Evolutionary conservation across 805 yeast genomes (phyloP), one percentile per base, ranked within the genome.

Genomic region (Hanseniaspora vineae): DNA sequence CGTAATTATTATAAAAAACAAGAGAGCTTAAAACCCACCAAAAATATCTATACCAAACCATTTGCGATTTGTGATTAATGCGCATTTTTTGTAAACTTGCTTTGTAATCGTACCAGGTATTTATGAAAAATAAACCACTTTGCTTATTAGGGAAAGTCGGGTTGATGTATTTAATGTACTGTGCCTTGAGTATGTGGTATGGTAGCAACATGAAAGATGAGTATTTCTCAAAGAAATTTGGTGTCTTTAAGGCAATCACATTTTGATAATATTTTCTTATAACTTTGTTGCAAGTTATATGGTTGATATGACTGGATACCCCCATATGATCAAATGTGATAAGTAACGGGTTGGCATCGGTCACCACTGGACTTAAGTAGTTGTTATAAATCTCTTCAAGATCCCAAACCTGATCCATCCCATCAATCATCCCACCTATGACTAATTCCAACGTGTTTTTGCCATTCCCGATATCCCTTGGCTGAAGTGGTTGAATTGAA

Each of bases 31-130:
- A 64, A 6, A 76, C 50, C 59, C 92, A 69, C 96, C 97, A 92
- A 1, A 87, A 81, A 68, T 84, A 84, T 54, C 98, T 72, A 62
- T 82, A 92, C 97, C 97, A 90, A 9, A 83, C 89, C 84, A 92
- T 84, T 62, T 92, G 98, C 1, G 95, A 78, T 52, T 71, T 71
- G 65, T 92, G 97, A 2, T 84, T 95, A 53, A 72, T 71, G 2
- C 80, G 66, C 96, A 90, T 87, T 3, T 95, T 84, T 0, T 82
- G 73, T 47, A 80, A 69, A 67, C 47, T 1, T 66, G 49, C 0
- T 53, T 45, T 0, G 44, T 62, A 61, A 42, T 57, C 60, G 32
- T 51, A 61, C 56, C 35, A 67, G 12, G 57, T 57, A 52, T 43
- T 67, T 40, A 72, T 64, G 48, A 64, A 67, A 48, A 67, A 63